phyloP scores from a whole-genome alignment of 768 basidiomycete species.

The Russula virescens region DNA sequence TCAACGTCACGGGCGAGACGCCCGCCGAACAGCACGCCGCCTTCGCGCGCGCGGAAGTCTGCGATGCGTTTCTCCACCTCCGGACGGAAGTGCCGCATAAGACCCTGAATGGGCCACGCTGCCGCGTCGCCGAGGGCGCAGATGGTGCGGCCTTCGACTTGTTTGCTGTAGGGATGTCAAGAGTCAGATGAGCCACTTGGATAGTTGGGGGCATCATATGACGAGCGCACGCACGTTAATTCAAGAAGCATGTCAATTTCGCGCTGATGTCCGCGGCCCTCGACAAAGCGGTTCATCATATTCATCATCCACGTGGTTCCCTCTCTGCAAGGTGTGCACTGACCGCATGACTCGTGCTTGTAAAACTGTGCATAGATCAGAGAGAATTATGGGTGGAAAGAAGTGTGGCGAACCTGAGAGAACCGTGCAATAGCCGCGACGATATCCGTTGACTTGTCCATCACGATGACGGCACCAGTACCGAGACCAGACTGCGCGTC shows the following conservation, averaged over 20 bases:
- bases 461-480: conserved; percentile 97
- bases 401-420: conserved; percentile 46
- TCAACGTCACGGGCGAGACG: conserved; percentile 62
- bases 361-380: conserved; percentile 8
- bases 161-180: conserved; percentile 54
- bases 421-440: conserved; percentile 93
- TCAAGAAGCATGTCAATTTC: conserved; percentile 99
- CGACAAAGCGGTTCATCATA: conserved; percentile 97
- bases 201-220: neutral
- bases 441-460: conserved; percentile 97
- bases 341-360: conserved; percentile 73
- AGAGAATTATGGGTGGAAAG: neutral
- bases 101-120: conserved; percentile 97
- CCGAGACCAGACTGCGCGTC: conserved; percentile 96
- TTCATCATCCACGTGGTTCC: conserved; percentile 99
- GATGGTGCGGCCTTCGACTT: conserved; percentile 94
- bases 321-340: conserved; percentile 64
- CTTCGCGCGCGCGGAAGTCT: conserved; percentile 58
- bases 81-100: conserved; percentile 96
- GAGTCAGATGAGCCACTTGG: neutral
- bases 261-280: conserved; percentile 82
- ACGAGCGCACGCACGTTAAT: conserved; percentile 57
- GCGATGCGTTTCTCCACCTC: conserved; percentile 87
- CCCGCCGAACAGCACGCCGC: conserved; percentile 87
- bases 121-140: conserved; percentile 97